These are phyloP conservation scores for Torulaspora maleeae DNA, from an alignment of 805 yeast species.

Conservation along the genomic window DNA sequence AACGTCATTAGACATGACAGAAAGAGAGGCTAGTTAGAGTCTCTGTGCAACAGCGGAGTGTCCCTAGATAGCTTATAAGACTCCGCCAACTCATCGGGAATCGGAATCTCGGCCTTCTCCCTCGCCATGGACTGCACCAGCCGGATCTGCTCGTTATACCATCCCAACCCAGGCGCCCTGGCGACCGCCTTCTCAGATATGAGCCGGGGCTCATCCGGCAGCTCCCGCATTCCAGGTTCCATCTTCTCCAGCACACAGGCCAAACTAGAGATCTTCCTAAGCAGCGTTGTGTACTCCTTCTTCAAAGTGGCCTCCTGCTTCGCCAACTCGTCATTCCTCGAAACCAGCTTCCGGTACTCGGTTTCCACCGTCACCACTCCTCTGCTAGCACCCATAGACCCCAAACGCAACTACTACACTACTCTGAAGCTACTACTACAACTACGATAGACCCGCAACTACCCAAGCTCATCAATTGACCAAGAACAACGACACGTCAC, in stretches of 20 bases:
- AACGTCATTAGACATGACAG: conserved; percentile 45
- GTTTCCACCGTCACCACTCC: conserved; percentile 9
- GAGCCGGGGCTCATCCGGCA: conserved; percentile 9
- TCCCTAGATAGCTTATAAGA: conserved; percentile 28
- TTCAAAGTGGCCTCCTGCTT: conserved; percentile 31
- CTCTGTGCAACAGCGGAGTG: conserved; percentile 29
- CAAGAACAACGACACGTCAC: neutral
- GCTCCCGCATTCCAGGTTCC: neutral
- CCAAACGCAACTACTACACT: neutral
- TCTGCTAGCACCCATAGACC: neutral
- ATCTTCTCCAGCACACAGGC: conserved; percentile 18
- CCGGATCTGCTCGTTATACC: conserved; percentile 28
- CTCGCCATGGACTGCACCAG: conserved; percentile 10
- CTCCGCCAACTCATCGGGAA: conserved; percentile 28
- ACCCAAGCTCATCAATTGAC: neutral
- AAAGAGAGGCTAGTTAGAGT: conserved; percentile 17
- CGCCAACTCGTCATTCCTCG: conserved; percentile 31
- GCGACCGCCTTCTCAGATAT: conserved; percentile 18
- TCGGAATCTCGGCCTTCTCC: conserved; percentile 12
- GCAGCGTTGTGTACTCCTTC: conserved; percentile 32
- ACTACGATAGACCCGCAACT: neutral
- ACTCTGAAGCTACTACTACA: too few relatives aligned
- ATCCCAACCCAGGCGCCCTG: conserved; percentile 25
- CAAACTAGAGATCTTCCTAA: conserved; percentile 31
- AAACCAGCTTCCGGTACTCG: conserved; percentile 13